Conservation (phyloP, 2,329 filamentous ascomycete species). For the Fusarium annulatum region DNA sequence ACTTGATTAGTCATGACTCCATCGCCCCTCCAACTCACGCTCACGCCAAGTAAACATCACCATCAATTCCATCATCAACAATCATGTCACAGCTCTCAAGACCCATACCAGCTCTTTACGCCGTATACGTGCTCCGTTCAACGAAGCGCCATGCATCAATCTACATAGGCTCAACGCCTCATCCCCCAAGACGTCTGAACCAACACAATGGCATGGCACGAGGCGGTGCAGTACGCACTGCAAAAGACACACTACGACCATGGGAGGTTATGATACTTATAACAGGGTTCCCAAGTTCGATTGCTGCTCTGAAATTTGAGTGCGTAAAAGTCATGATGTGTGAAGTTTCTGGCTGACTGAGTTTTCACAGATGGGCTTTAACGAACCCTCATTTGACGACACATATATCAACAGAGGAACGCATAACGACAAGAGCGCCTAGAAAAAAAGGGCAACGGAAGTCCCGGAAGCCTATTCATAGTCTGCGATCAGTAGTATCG, state of each 20-base stretch:
- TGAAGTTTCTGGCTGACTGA: neutral
- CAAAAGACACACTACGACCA: conserved; percentile 74
- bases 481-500: conserved; percentile 75
- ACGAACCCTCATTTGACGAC: conserved; percentile 84
- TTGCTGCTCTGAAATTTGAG: conserved; percentile 95
- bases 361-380: conserved; percentile 80
- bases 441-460: conserved; percentile 63
- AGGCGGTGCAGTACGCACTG: conserved; percentile 85
- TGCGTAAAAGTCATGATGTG: conserved; percentile 56
- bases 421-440: conserved; percentile 65
- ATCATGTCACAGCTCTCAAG: conserved; percentile 58
- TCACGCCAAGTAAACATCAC: conserved; percentile 33
- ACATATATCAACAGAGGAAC: conserved; percentile 75
- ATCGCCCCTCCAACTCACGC: conserved; percentile 40
- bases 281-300: conserved; percentile 86
- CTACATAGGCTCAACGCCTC: conserved; percentile 93
- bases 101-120: conserved; percentile 88
- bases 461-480: conserved; percentile 67
- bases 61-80: conserved; percentile 1
- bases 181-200: conserved; percentile 83
- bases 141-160: conserved; percentile 76
- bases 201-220: conserved; percentile 90
- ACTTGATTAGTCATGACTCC: conserved; percentile 39
- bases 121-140: conserved; percentile 91
- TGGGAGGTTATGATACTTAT: conserved; percentile 94